Conservation (phyloP, 768 basidiomycete species). For the Mycena alexandri region DNA sequence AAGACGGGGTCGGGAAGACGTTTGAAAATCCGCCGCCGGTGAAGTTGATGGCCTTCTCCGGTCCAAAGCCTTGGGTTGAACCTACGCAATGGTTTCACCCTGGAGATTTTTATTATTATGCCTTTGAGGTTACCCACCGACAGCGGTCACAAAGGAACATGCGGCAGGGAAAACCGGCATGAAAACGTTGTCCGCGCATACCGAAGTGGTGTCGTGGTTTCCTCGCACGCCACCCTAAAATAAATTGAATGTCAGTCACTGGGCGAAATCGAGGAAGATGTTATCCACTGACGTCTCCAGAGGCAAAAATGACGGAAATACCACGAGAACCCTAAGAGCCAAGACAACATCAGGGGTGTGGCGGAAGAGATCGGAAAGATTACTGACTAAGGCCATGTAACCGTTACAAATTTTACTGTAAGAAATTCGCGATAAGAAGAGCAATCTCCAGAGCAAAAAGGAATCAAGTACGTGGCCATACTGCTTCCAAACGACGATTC, state of each 20-base stretch:
- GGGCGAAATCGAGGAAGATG: background rate
- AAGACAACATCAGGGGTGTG: too few species aligned
- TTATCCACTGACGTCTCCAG: background rate
- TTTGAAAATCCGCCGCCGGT: constrained; percentile 57
- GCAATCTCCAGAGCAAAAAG: too few species aligned
- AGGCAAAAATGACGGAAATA: background rate
- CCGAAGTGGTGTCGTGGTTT: constrained; percentile 11
- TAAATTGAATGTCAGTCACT: background rate
- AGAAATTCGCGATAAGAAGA: background rate
- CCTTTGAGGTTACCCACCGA: too few species aligned
- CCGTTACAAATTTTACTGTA: constrained; percentile 1
- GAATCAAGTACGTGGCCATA: constrained; percentile 1
- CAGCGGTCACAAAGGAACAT: constrained; percentile 18
- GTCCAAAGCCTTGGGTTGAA: constrained; percentile 2
- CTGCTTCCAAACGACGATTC: constrained; percentile 8
- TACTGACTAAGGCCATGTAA: too few species aligned
- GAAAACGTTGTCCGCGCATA: constrained; percentile 42
- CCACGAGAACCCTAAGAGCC: too few species aligned
- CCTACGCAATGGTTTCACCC: too few species aligned
- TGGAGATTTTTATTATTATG: too few species aligned
- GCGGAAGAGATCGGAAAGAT: too few species aligned
- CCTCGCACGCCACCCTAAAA: constrained; percentile 14
- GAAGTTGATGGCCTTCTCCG: constrained; percentile 14
- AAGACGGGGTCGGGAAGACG: constrained; percentile 48
- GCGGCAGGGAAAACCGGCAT: constrained; percentile 39